Conservation (phyloP, 2,329 filamentous ascomycete genomes). For the Tolypocladium ovalisporum region DNA sequence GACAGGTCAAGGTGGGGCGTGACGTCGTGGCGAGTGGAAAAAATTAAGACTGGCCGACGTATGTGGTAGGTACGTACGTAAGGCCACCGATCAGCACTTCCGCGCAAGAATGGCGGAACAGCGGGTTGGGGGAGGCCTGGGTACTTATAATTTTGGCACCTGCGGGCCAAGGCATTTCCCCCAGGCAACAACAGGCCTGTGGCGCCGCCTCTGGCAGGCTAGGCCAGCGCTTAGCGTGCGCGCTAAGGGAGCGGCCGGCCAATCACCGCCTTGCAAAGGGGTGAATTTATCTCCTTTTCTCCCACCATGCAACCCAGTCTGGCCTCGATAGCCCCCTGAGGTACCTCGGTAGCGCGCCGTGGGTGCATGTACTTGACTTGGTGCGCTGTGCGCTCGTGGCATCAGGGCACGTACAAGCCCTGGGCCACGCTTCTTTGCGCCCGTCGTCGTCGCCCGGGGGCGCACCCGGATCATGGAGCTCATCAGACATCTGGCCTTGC, state of each 20-base stretch:
- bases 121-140: slow-evolving; percentile 40
- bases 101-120: slow-evolving; percentile 38
- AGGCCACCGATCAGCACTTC: slow-evolving; percentile 46
- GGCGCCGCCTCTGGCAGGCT: slow-evolving; percentile 29
- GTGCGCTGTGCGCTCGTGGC: slow-evolving; percentile 1
- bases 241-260: slow-evolving; percentile 21
- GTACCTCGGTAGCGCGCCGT: slow-evolving; percentile 22
- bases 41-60: slow-evolving; percentile 32
- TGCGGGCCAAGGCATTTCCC: slow-evolving; percentile 24
- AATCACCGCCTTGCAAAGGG: slow-evolving; percentile 22
- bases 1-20: slow-evolving; percentile 17
- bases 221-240: slow-evolving; percentile 23
- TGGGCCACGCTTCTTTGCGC: slow-evolving; percentile 3
- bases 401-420: slow-evolving; percentile 5
- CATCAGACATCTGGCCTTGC: neutral
- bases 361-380: slow-evolving; percentile 9
- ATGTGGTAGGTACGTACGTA: slow-evolving; percentile 39
- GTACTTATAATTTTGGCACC: slow-evolving; percentile 45
- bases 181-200: slow-evolving; percentile 34
- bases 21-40: slow-evolving; percentile 19
- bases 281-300: slow-evolving; percentile 29
- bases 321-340: slow-evolving; percentile 23
- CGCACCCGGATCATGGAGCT: neutral
- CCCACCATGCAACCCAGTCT: slow-evolving; percentile 20
- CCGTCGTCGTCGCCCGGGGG: neutral